phyloP scores from a whole-genome alignment of 306 rosid genomes.

The Coriaria nepalensis region DNA sequence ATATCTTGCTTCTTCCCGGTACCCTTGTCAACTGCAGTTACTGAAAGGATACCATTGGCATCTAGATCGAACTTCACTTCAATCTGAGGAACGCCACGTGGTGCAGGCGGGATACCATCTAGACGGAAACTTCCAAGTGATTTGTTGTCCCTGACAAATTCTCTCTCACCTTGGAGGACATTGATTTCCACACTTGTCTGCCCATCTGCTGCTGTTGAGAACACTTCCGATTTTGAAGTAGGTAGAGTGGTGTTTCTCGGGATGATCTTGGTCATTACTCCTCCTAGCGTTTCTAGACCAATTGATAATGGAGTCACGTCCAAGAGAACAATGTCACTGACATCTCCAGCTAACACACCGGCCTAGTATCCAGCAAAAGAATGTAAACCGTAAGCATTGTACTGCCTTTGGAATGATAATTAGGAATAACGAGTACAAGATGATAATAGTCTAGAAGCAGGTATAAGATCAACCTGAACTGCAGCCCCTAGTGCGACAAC shows the following conservation, averaged over 20 bases:
- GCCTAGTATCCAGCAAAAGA: conserved; percentile 27
- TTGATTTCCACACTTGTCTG: conserved; percentile 76
- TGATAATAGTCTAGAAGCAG: neutral
- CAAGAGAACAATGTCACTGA: conserved; percentile 65
- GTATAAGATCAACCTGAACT: conserved; percentile 37
- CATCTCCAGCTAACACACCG: conserved; percentile 73
- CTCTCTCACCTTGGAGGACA: conserved; percentile 79
- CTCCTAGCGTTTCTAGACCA: conserved; percentile 68
- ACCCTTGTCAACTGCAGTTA: conserved; percentile 81
- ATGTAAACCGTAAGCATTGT: neutral
- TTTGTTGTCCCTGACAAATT: conserved; percentile 83
- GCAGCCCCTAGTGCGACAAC: conserved; percentile 92
- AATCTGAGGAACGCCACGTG: conserved; percentile 85
- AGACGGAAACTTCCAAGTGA: conserved; percentile 87
- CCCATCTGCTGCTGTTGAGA: conserved; percentile 80
- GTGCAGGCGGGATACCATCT: conserved; percentile 90
- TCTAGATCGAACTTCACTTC: conserved; percentile 93
- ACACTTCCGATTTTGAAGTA: conserved; percentile 75
- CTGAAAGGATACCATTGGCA: conserved; percentile 83
- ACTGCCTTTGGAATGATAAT: neutral
- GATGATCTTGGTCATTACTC: conserved; percentile 88
- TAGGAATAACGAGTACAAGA: neutral
- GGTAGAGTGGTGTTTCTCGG: conserved; percentile 89
- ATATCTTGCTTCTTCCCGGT: conserved; percentile 89
- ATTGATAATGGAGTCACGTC: conserved; percentile 57